Percentiles rank a stretch among this genome's conserved stretches.
These are phyloP conservation scores for Avena atlantica DNA, from an alignment of 176 grass and related monocot species.

Conservation along the genomic window DNA sequence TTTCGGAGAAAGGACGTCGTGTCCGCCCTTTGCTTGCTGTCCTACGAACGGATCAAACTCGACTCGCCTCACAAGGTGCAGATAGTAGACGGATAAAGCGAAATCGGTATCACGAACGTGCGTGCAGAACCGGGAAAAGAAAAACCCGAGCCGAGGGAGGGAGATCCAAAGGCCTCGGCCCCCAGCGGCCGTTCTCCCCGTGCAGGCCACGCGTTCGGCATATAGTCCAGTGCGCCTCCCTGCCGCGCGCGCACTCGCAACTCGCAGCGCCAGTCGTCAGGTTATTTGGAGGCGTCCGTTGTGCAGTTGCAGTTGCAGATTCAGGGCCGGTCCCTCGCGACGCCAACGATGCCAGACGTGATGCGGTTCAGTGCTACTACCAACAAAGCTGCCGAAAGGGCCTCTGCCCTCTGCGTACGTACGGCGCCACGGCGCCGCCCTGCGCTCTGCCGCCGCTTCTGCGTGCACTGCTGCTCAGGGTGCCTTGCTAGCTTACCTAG, in stretches of 20 bases:
- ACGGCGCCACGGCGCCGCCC: neutral
- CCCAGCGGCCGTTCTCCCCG: neutral
- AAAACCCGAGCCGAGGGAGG: too few relatives aligned
- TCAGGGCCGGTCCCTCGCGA: neutral
- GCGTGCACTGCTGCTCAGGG: neutral
- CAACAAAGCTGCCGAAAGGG: neutral
- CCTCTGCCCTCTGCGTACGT: neutral
- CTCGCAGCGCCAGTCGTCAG: neutral
- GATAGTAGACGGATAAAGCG: neutral
- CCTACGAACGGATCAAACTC: conserved; percentile 25
- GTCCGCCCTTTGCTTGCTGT: neutral
- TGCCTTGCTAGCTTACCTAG: neutral
- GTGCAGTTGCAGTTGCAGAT: neutral
- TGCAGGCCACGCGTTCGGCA: neutral
- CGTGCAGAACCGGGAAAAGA: neutral
- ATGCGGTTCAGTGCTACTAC: neutral
- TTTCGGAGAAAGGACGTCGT: conserved; percentile 20
- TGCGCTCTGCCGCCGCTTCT: neutral
- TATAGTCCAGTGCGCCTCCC: neutral
- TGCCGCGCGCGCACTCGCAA: neutral
- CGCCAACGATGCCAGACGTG: too few relatives aligned
- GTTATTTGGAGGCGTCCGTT: neutral
- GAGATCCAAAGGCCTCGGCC: too few relatives aligned
- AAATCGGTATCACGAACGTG: neutral
- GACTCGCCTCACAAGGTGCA: neutral